Evolutionary conservation across 169 alveolate species (phyloP), one percentile per base, ranked within the genome.

Genomic region (Plasmodium fragile): DNA sequence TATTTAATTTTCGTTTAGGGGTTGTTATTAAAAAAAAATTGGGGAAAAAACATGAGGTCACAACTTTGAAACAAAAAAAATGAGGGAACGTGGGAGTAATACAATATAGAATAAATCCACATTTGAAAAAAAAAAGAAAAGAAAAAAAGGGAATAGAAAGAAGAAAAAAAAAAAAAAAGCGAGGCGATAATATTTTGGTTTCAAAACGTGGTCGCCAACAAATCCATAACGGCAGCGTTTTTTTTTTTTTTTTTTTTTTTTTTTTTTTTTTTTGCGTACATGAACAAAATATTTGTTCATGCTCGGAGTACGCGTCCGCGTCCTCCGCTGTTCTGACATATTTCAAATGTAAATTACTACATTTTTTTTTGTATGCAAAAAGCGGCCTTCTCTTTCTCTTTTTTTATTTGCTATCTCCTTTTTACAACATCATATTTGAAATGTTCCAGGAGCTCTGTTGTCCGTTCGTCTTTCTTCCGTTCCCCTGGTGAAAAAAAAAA

Each of bases 401-500:
- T 45, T 0, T 11, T 39, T 39, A 0, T 39, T 39, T 45, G 0
- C 18, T 45, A 11, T 45, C 55, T 45, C 18, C 52, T 41, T 34
- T 34, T 84, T 65, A 84, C 78, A 84, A 84, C 84, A 75, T 73
- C 77, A 84, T 75, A 34, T 84, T 84, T 18, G 93, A 84, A 84
- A 84, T 45, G 79, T 73, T 84, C 79, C 72, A 28, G 25, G 73
- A 45, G 10, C 22, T 84, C 25, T n/a, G 71, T 34, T 84, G 55
- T n/a, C 39, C 70, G n/a, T 84, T 18, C 71, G 41, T 75, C 73
- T 34, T 84, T 41, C 43, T 84, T 84, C 30, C 59, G 71, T 84
- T 55, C 41, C 85, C 78, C 93, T 84, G 84, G 55, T 72, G 55
- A 84, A 52, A 49, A 36, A 84, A 84, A 53, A 84, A 71, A 71